phyloP scores from a whole-genome alignment of 2,329 filamentous ascomycete species.

The Botrytis tulipae region DNA sequence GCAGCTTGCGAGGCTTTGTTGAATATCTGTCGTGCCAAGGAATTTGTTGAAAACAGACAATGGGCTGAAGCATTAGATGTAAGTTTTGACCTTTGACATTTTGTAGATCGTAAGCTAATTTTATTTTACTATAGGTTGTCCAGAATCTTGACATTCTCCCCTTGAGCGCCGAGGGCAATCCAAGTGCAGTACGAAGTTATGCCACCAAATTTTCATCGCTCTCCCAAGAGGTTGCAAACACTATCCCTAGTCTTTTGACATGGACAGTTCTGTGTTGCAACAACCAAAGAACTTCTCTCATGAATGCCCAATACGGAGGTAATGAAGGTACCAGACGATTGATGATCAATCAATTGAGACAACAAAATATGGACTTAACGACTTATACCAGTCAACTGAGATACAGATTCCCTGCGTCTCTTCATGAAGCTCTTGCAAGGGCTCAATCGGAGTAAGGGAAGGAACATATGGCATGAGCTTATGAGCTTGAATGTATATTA shows the following conservation, averaged over 20 bases:
- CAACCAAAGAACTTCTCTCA: constrained; percentile 70
- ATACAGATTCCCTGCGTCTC: constrained; percentile 81
- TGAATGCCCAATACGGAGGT: constrained; percentile 69
- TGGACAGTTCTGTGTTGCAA: constrained; percentile 91
- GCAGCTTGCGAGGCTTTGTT: constrained; percentile 59
- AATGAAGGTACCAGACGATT: constrained; percentile 62
- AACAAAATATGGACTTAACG: constrained; percentile 85
- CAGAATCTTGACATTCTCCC: constrained; percentile 75
- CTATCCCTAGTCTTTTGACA: constrained; percentile 86
- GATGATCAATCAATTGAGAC: constrained; percentile 69
- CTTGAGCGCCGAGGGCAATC: constrained; percentile 69
- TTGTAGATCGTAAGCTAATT: constrained; percentile 28
- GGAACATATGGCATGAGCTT: background rate
- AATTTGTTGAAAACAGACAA: constrained; percentile 54
- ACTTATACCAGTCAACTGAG: constrained; percentile 90
- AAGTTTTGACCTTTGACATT: constrained; percentile 42
- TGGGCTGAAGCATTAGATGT: constrained; percentile 65
- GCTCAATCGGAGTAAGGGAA: constrained; percentile 46
- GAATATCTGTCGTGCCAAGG: constrained; percentile 59
- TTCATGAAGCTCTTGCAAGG: constrained; percentile 85
- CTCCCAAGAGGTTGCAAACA: constrained; percentile 78
- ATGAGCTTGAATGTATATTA: constrained; percentile 13
- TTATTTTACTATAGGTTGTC: constrained; percentile 59
- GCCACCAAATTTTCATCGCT: constrained; percentile 79
- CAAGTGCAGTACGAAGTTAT: constrained; percentile 73